phyloP scores from a whole-genome alignment of 805 yeast genomes.

The Komagataella pastoris region DNA sequence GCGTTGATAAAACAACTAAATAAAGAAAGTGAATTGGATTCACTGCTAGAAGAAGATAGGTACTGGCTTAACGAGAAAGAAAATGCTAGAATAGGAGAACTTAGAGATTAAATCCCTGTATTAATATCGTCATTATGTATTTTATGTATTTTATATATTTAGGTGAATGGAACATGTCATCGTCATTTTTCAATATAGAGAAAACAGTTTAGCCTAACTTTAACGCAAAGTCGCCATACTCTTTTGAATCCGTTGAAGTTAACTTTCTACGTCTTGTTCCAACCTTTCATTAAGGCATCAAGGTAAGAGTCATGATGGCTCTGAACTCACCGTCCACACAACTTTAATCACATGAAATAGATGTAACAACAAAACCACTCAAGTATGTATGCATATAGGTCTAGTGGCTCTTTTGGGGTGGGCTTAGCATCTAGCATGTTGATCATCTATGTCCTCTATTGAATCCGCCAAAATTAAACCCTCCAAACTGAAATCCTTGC shows the following conservation, averaged over 20 bases:
- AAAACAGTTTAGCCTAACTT: slow-evolving; percentile 10
- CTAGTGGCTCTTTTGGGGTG: not conserved
- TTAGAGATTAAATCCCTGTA: not conserved
- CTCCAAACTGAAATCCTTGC: not conserved
- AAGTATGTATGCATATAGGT: slow-evolving; percentile 13
- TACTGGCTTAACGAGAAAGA: slow-evolving; percentile 25
- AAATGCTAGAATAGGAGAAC: not conserved
- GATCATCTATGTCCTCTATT: not conserved
- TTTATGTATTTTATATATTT: not conserved
- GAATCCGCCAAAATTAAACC: not conserved
- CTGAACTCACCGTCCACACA: slow-evolving; percentile 16
- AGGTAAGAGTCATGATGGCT: slow-evolving; percentile 20
- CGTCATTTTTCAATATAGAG: slow-evolving; percentile 15
- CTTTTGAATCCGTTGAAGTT: slow-evolving; percentile 15
- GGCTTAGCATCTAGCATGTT: not conserved
- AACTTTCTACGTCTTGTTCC: slow-evolving; percentile 24
- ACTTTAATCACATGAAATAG: slow-evolving; percentile 20
- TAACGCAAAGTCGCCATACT: slow-evolving; percentile 17
- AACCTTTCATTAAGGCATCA: slow-evolving; percentile 16
- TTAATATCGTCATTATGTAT: slow-evolving; percentile 1
- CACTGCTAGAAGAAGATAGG: slow-evolving; percentile 20
- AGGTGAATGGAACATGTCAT: slow-evolving; percentile 22
- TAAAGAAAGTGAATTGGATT: slow-evolving; percentile 20
- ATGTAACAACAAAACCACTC: slow-evolving; percentile 25
- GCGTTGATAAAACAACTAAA: slow-evolving; percentile 19